These are phyloP conservation scores for Microbotryum violaceum DNA, from an alignment of 1,284 basidiomycete genomes.

Conservation along the genomic window DNA sequence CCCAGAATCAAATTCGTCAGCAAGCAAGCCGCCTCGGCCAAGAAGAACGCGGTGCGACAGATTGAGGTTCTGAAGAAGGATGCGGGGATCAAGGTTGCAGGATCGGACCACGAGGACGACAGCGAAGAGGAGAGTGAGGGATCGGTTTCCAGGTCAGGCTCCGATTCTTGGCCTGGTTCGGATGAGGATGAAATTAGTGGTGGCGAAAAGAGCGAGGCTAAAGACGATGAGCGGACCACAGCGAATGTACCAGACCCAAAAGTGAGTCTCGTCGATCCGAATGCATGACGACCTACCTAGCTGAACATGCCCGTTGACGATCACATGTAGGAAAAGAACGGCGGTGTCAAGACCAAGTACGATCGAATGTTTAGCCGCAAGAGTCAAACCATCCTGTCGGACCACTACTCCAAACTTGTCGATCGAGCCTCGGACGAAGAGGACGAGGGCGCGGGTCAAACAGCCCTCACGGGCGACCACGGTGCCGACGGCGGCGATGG, in stretches of 20 bases:
- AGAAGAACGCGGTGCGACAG: conserved; percentile 55
- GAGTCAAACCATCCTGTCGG: conserved; percentile 87
- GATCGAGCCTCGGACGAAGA: conserved; percentile 53
- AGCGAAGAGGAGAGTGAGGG: conserved; percentile 36
- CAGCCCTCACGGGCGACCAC: conserved; percentile 20
- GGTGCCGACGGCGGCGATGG: conserved; percentile 46
- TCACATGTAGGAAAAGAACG: conserved; percentile 26
- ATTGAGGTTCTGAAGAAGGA: conserved; percentile 34
- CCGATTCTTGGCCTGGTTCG: neutral
- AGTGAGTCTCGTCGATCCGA: conserved; percentile 12
- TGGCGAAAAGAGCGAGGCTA: conserved; percentile 41
- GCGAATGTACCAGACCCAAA: conserved; percentile 10
- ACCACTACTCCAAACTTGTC: conserved; percentile 83
- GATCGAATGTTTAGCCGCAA: conserved; percentile 97
- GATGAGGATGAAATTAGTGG: conserved; percentile 25
- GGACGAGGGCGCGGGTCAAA: conserved; percentile 31
- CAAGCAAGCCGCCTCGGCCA: conserved; percentile 62
- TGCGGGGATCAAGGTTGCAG: conserved; percentile 28
- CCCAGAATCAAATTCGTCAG: conserved; percentile 89
- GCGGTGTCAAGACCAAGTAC: conserved; percentile 67
- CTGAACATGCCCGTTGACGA: neutral
- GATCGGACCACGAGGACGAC: conserved; percentile 24
- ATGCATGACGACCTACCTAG: neutral
- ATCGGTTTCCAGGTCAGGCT: neutral
- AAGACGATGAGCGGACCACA: conserved; percentile 33